A percentile compares a stretch with the other conserved stretches of the same genome.
These are phyloP conservation scores for Penicillium herquei DNA, from an alignment of 495 filamentous ascomycete species.

Conservation along the genomic window DNA sequence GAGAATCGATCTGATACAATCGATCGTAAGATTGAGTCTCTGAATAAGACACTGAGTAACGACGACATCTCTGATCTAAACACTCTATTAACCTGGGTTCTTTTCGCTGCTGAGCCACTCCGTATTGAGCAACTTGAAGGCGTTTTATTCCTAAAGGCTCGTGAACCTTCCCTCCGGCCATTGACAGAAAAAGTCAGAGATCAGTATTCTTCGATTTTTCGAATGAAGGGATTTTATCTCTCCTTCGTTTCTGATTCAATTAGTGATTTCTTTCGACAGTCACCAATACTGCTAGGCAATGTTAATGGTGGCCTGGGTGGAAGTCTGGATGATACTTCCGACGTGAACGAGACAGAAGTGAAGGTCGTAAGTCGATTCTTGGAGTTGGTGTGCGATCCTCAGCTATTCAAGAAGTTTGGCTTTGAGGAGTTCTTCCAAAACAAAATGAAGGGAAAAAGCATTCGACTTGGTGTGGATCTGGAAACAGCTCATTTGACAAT, in stretches of 20 bases:
- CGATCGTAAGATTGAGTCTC: conserved; percentile 11
- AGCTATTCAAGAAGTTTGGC: conserved; percentile 16
- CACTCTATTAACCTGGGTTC: conserved; percentile 11
- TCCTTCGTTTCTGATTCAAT: no score
- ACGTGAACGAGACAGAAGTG: conserved; percentile 13
- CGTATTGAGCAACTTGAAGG: conserved; percentile 9
- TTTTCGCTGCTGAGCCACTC: background rate
- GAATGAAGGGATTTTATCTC: no score
- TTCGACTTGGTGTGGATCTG: conserved; percentile 7
- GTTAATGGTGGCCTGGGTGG: no score
- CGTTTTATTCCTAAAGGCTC: conserved; percentile 11
- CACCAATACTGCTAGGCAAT: no score
- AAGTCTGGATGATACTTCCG: background rate
- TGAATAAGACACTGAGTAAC: conserved; percentile 17
- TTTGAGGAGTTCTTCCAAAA: conserved; percentile 22
- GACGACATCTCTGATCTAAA: conserved; percentile 22
- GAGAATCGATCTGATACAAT: conserved; percentile 18
- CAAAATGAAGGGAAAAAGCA: conserved; percentile 16
- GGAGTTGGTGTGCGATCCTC: conserved; percentile 17
- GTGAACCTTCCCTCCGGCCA: conserved; percentile 16
- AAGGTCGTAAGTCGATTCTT: conserved; percentile 17
- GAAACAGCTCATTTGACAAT: conserved; percentile 1
- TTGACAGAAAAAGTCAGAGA: conserved; percentile 14
- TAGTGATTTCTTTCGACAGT: no score
- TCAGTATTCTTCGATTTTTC: conserved; percentile 14